Conservation (phyloP, 176 grass and related monocot genomes). For the Phragmites australis region DNA sequence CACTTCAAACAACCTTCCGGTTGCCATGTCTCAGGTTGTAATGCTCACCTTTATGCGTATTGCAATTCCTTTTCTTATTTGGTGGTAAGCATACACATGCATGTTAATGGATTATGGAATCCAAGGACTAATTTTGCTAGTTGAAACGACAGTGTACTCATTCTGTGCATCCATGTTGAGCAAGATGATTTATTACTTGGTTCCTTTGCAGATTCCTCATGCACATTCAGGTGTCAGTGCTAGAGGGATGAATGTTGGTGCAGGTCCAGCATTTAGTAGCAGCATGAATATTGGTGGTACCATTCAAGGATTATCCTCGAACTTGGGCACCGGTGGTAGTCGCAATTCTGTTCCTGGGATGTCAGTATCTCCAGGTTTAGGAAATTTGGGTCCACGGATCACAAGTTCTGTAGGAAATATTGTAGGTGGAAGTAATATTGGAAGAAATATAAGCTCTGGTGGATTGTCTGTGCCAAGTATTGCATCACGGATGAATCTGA, state of each 20-base stretch:
- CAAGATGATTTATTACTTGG: slow-evolving; percentile 24
- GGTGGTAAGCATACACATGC: slow-evolving; percentile 13
- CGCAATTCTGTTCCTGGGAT: slow-evolving; percentile 83
- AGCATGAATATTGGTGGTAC: slow-evolving; percentile 77
- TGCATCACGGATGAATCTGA: slow-evolving; percentile 70
- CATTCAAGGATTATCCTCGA: slow-evolving; percentile 82
- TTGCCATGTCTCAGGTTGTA: slow-evolving; percentile 89
- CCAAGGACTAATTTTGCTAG: slow-evolving; percentile 16
- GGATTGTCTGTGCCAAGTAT: slow-evolving; percentile 68
- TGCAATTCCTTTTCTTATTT: slow-evolving; percentile 1
- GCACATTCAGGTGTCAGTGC: slow-evolving; percentile 70
- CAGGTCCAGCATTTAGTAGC: slow-evolving; percentile 72
- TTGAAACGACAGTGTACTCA: slow-evolving; percentile 17
- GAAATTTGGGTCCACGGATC: slow-evolving; percentile 73
- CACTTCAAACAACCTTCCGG: slow-evolving; percentile 81
- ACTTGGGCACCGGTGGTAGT: slow-evolving; percentile 59
- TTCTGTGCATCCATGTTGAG: slow-evolving; percentile 14
- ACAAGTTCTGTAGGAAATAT: slow-evolving; percentile 75
- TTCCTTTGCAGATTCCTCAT: slow-evolving; percentile 74
- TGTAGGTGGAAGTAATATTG: slow-evolving; percentile 71
- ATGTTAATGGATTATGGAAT: background rate
- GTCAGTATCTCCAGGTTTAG: slow-evolving; percentile 69
- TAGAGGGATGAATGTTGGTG: slow-evolving; percentile 80
- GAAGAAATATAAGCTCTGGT: slow-evolving; percentile 89
- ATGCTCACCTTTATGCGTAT: slow-evolving; percentile 25